phyloP scores from a whole-genome alignment of 2,329 filamentous ascomycete species.

The Aureobasidium sp. region DNA sequence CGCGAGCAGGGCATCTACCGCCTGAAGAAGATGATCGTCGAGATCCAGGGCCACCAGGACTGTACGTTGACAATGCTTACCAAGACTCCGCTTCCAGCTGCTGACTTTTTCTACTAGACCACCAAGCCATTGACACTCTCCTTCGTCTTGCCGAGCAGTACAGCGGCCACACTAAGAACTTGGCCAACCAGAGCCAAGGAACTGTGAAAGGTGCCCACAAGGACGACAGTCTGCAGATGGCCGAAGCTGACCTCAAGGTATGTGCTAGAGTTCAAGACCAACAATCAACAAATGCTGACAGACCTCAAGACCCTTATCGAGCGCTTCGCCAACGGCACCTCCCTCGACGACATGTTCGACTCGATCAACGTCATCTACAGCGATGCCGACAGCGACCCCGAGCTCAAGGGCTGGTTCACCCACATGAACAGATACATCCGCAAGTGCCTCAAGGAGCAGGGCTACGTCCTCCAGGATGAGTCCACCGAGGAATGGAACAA shows the following conservation, averaged over 20 bases:
- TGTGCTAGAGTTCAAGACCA: constrained; percentile 33
- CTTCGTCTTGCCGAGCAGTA: constrained; percentile 81
- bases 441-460: constrained; percentile 78
- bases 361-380: constrained; percentile 79
- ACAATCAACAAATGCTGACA: constrained; percentile 44
- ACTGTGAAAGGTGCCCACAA: constrained; percentile 66
- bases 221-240: constrained; percentile 57
- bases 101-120: constrained; percentile 47
- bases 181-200: constrained; percentile 58
- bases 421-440: constrained; percentile 69
- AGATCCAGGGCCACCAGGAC: constrained; percentile 91
- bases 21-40: constrained; percentile 95
- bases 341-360: constrained; percentile 75
- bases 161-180: constrained; percentile 60
- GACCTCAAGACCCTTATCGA: constrained; percentile 65
- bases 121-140: constrained; percentile 82
- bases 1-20: constrained; percentile 88
- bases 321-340: constrained; percentile 92
- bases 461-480: constrained; percentile 77
- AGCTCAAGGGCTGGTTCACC: constrained; percentile 87
- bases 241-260: constrained; percentile 74
- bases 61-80: constrained; percentile 45
- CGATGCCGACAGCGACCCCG: constrained; percentile 78
- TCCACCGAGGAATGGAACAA: constrained; percentile 76
- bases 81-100: background rate